A percentile compares a stretch with the other conserved stretches of the same genome.
Conservation (phyloP, 1,284 basidiomycete genomes). For the Melampsora occidentalis region DNA sequence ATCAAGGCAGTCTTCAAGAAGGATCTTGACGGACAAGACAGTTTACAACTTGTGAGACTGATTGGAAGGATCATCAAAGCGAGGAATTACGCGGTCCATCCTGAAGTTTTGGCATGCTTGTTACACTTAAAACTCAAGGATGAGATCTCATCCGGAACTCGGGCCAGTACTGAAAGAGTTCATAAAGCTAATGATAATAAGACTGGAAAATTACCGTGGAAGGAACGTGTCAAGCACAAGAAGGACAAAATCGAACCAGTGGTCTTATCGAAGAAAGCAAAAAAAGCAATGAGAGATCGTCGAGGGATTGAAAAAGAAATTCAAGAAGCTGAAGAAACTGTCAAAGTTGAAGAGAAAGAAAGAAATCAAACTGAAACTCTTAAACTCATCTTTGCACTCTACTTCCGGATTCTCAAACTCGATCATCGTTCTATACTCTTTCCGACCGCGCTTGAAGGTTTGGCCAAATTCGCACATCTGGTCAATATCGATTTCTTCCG, state of each 20-base stretch:
- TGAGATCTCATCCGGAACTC: constrained; percentile 68
- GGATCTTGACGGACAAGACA: constrained; percentile 71
- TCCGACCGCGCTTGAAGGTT: constrained; percentile 82
- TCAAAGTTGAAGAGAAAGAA: constrained; percentile 86
- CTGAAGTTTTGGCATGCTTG: constrained; percentile 80
- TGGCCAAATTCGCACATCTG: constrained; percentile 88
- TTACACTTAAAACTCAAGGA: constrained; percentile 80
- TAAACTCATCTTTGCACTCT: constrained; percentile 94
- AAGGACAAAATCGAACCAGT: constrained; percentile 58
- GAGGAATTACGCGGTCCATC: constrained; percentile 81
- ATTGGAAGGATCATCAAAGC: constrained; percentile 97
- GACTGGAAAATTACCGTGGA: constrained; percentile 54
- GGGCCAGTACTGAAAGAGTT: constrained; percentile 64
- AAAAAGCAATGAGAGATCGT: constrained; percentile 73
- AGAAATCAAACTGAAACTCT: constrained; percentile 93
- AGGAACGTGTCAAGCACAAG: constrained; percentile 56
- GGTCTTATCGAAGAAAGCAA: constrained; percentile 84
- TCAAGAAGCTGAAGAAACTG: constrained; percentile 89
- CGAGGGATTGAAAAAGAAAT: constrained; percentile 83
- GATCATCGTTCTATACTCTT: constrained; percentile 76
- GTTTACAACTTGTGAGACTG: constrained; percentile 82
- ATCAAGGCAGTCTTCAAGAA: constrained; percentile 75
- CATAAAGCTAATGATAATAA: constrained; percentile 1
- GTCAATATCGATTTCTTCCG: constrained; percentile 99
- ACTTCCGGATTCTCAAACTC: constrained; percentile 92